A percentile compares a stretch with the other conserved stretches of the same genome.
Evolutionary conservation across 2,329 filamentous ascomycete genomes (phyloP).

Genomic region (Pseudopithomyces maydicus): DNA sequence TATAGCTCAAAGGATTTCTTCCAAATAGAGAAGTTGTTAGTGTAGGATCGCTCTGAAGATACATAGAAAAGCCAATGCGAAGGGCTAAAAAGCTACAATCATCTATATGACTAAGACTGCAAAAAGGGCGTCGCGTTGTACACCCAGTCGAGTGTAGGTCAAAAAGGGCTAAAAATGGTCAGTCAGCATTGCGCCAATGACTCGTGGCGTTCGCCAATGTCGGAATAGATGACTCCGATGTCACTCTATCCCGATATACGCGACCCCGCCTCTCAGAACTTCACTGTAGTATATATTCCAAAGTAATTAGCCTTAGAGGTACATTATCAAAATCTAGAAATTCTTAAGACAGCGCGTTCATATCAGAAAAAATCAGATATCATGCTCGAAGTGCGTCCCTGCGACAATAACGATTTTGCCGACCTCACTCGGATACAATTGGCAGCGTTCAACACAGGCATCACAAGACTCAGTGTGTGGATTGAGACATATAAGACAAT

Average conservation of each 20-base stretch:
- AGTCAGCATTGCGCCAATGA: not conserved
- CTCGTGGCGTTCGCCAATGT: not conserved
- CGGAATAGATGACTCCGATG: not conserved
- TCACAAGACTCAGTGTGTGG: constrained; percentile 19
- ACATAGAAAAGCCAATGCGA: too few species aligned
- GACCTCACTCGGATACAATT: constrained; percentile 33
- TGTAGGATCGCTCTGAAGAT: too few species aligned
- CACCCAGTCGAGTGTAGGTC: too few species aligned
- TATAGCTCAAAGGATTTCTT: too few species aligned
- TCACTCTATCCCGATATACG: not conserved
- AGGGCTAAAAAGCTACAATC: not conserved
- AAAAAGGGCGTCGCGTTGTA: not conserved
- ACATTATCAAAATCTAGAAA: not conserved
- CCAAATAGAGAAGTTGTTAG: too few species aligned
- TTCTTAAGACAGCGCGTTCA: too few species aligned
- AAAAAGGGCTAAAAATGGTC: not conserved
- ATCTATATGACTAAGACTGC: not conserved
- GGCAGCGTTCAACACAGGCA: constrained; percentile 34
- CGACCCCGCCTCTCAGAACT: not conserved
- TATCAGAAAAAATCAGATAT: not conserved
- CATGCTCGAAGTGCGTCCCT: constrained; percentile 43
- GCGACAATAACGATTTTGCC: constrained; percentile 32
- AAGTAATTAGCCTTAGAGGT: not conserved
- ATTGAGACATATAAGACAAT: not conserved
- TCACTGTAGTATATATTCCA: too few species aligned